Conservation (phyloP, 208 protist genomes). For the Leptomonas pyrrhocoris region DNA sequence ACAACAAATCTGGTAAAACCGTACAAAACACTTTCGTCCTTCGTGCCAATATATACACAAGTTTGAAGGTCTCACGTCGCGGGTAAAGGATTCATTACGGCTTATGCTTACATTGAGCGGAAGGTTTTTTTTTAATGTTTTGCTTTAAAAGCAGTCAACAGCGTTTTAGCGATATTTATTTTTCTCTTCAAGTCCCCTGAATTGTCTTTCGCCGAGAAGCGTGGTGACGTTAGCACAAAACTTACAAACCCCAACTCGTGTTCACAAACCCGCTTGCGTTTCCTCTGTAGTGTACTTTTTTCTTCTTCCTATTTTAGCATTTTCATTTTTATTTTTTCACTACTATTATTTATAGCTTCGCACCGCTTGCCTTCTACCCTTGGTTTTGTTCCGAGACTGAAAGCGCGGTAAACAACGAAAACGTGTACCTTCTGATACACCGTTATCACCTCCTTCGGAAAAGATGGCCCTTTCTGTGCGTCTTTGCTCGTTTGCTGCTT, state of each 20-base stretch:
- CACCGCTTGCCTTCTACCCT: too few relatives aligned
- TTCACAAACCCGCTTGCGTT: slow-evolving; percentile 6
- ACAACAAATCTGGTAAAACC: neutral
- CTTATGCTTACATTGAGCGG: too few relatives aligned
- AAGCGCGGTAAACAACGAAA: neutral
- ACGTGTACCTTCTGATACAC: neutral
- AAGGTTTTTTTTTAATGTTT: too few relatives aligned
- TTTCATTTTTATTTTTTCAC: neutral
- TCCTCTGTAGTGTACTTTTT: slow-evolving; percentile 6
- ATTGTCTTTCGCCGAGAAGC: neutral
- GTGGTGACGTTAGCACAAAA: neutral
- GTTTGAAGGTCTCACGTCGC: too few relatives aligned
- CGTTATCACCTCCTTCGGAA: neutral
- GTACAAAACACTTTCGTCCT: neutral
- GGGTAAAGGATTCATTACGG: too few relatives aligned
- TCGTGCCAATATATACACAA: too few relatives aligned
- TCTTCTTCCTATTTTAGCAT: slow-evolving; percentile 14
- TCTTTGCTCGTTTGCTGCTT: neutral
- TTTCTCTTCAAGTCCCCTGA: neutral
- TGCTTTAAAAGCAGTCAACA: neutral
- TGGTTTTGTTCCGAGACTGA: neutral
- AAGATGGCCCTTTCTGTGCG: neutral
- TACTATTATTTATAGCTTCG: slow-evolving; percentile 4
- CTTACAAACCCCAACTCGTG: neutral
- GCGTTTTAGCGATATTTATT: neutral